These are phyloP conservation scores for Pseudoturritis turrita DNA, from an alignment of 345 rosid genomes.

Conservation along the genomic window DNA sequence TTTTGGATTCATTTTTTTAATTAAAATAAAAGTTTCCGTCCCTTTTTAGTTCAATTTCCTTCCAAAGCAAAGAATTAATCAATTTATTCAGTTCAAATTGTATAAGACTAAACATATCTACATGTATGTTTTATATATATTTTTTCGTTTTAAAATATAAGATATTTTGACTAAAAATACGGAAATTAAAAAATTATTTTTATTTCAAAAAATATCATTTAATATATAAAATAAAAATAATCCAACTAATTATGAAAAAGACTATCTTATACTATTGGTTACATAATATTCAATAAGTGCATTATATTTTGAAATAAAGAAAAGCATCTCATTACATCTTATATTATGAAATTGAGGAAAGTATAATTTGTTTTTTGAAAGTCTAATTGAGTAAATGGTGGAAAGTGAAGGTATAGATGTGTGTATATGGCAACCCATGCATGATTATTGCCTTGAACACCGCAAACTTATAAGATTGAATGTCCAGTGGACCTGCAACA, in stretches of 20 bases:
- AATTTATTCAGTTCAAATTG: neutral
- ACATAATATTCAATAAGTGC: too few species aligned
- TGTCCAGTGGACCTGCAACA: slow-evolving; percentile 23
- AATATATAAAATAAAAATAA: too few species aligned
- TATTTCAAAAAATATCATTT: too few species aligned
- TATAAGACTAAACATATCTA: neutral
- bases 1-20: neutral
- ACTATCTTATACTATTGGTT: too few species aligned
- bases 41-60: neutral
- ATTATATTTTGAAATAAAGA: too few species aligned
- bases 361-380: neutral
- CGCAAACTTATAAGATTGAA: slow-evolving; percentile 19
- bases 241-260: too few species aligned
- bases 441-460: slow-evolving; percentile 30
- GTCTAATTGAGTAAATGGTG: neutral
- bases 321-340: too few species aligned
- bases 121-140: neutral
- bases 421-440: slow-evolving; percentile 27
- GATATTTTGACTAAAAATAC: too few species aligned
- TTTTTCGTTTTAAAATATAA: too few species aligned
- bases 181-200: too few species aligned
- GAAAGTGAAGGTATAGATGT: slow-evolving; percentile 5
- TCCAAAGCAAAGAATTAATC: neutral
- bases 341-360: too few species aligned
- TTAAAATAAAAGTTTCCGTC: too few species aligned